Percentiles rank a stretch among this genome's conserved stretches.
phyloP scores from a whole-genome alignment of 2,329 filamentous ascomycete genomes.

The Aureobasidium sp. region DNA sequence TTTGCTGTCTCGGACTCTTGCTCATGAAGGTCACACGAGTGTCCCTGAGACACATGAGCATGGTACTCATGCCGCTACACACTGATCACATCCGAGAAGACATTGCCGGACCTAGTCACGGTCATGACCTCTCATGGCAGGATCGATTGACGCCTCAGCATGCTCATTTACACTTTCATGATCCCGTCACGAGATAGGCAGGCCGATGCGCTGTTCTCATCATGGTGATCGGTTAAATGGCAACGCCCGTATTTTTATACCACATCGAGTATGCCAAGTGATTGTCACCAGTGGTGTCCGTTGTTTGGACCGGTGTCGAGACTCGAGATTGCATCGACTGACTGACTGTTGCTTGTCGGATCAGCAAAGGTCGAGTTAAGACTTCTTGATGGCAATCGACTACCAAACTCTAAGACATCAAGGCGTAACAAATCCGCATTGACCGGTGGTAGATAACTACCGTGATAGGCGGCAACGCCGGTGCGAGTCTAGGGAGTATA shows the following conservation, averaged over 20 bases:
- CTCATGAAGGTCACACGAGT: not conserved
- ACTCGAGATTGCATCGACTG: not conserved
- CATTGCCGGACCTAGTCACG: not conserved
- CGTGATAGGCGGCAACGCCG: not conserved
- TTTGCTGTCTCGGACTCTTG: not conserved
- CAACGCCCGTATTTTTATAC: conserved; percentile 1
- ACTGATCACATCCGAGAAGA: not conserved
- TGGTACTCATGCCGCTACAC: not conserved
- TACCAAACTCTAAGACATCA: not conserved
- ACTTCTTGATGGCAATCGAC: not conserved
- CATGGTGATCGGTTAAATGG: not conserved
- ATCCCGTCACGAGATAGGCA: not conserved
- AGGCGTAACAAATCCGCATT: not conserved
- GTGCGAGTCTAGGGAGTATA: not conserved
- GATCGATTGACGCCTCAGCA: not conserved
- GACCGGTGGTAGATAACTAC: not conserved
- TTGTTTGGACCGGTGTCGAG: not conserved
- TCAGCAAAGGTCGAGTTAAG: not conserved
- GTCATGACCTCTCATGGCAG: not conserved
- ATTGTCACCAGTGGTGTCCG: not conserved
- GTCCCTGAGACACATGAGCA: not conserved
- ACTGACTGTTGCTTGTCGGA: not conserved
- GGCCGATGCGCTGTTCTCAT: not conserved
- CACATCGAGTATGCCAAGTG: not conserved
- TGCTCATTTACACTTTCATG: conserved; percentile 7